Conservation (phyloP, 257 asterid species). For the Jacaranda copaia region DNA sequence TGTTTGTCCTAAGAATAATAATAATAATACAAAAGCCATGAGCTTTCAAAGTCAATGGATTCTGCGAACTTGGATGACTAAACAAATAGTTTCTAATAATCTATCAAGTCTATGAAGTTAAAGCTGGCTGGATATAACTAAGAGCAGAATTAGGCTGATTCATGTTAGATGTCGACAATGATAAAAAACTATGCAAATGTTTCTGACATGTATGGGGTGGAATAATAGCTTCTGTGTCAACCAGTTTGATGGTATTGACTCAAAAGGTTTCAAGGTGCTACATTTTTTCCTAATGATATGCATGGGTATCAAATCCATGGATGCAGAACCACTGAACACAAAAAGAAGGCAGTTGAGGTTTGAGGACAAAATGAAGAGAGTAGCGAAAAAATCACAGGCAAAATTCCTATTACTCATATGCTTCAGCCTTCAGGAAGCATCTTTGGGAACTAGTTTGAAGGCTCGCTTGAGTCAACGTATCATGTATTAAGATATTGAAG, state of each 20-base stretch:
- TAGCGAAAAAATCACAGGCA: too few relatives aligned
- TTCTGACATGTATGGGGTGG: neutral
- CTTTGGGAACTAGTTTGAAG: too few relatives aligned
- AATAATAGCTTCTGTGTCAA: neutral
- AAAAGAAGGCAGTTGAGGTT: too few relatives aligned
- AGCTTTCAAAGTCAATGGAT: neutral
- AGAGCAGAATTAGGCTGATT: conserved; percentile 8
- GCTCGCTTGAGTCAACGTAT: too few relatives aligned
- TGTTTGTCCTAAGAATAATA: neutral
- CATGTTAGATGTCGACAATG: neutral
- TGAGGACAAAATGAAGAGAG: too few relatives aligned
- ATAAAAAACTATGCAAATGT: neutral
- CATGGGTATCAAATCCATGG: too few relatives aligned
- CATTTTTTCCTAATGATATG: too few relatives aligned
- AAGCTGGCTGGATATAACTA: conserved; percentile 9
- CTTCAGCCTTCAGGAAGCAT: too few relatives aligned
- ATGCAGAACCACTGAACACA: neutral
- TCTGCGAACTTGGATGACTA: neutral
- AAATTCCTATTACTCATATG: too few relatives aligned
- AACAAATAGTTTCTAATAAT: neutral
- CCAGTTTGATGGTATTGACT: neutral
- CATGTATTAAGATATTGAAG: too few relatives aligned
- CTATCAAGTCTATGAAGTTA: conserved; percentile 18
- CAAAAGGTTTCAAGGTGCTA: neutral
- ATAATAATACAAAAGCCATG: neutral